Base-by-base conservation (phyloP, 306 rosid genomes). In the Begonia fuchsioides region DNA sequence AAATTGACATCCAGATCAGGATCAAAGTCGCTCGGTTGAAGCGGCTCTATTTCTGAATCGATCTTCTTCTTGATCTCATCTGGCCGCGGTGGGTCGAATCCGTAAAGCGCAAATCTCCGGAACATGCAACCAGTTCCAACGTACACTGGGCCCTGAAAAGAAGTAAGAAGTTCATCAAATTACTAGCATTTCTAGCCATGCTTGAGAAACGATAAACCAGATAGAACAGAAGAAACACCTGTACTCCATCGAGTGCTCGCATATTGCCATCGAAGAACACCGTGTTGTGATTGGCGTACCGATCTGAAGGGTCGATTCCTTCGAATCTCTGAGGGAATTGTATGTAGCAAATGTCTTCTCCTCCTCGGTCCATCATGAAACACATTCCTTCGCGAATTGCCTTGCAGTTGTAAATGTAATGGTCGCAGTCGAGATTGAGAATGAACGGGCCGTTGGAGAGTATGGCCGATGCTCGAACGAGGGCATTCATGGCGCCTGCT, bases 281-380 rank as follows among this genome's bases (percentile, higher is more conserved):
- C 1, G 93, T 81, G 49, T 88, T 88, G 55, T 88, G 86, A 52
- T 88, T 88, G 46, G 97, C 97, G 58, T 88, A 88, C 39, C 95
- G 73, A 61, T 88, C 95, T 0, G 93, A 79, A 47, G 84, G 93
- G 71, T 84, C 93, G 52, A 88, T 78, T 56, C 96, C 96, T 68
- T 88, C 95, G 15, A 88, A 88, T 68, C 93, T 84, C 64, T 88
- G 97, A 18, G 95, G 97, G 71, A 88, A 88, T 59, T 88, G 97
- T 44, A 84, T 86, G 74, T 88, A 88, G 48, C 93, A 84, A 26
- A 81, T 71, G 56, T 60, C 60, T 64, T 84, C 87, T 10, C 97
- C 95, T 0, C 80, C 80, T 11, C 74, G 77, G 52, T 88, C 95
- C 95, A 88, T 88, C 75, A 84, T 65, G 70, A 88, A 88, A 63